phyloP scores from a whole-genome alignment of 805 yeast species.

The Cyberlindnera veronae region DNA sequence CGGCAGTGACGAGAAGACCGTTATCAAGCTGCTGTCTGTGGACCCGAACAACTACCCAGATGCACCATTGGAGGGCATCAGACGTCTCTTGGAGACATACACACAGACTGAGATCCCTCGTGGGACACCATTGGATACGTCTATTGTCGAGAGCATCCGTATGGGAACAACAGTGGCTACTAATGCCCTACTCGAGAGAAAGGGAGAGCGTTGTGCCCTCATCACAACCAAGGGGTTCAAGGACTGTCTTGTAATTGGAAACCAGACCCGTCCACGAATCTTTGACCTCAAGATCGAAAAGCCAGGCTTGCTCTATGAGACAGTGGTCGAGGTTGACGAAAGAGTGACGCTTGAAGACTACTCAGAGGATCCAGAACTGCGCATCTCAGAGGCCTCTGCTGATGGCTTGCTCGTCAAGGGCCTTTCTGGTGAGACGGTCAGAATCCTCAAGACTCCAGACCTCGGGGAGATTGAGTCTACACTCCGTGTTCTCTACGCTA shows the following conservation, averaged over 20 bases:
- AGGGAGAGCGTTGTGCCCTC: conserved; percentile 85
- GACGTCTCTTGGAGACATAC: conserved; percentile 66
- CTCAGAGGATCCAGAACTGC: conserved; percentile 62
- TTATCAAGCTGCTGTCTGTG: conserved; percentile 78
- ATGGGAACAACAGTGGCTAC: conserved; percentile 98
- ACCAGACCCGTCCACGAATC: conserved; percentile 87
- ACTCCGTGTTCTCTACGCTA: conserved; percentile 43
- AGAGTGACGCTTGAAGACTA: conserved; percentile 81
- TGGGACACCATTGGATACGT: conserved; percentile 56
- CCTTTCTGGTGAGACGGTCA: conserved; percentile 62
- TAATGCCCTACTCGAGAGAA: conserved; percentile 87
- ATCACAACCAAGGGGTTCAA: conserved; percentile 85
- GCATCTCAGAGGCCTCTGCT: conserved; percentile 24
- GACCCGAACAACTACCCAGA: conserved; percentile 86
- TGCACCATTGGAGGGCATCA: conserved; percentile 90
- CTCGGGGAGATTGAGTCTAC: conserved; percentile 37
- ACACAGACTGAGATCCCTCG: conserved; percentile 55
- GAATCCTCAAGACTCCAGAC: conserved; percentile 53
- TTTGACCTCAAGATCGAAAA: conserved; percentile 77
- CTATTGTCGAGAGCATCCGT: conserved; percentile 62
- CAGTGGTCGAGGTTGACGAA: conserved; percentile 84
- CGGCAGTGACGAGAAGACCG: conserved; percentile 51
- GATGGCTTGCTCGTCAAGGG: conserved; percentile 43
- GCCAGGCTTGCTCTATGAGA: conserved; percentile 66
- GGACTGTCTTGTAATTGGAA: conserved; percentile 81